Evolutionary conservation across 2,329 filamentous ascomycete species (phyloP).

Genomic region (Claviceps citrina): DNA sequence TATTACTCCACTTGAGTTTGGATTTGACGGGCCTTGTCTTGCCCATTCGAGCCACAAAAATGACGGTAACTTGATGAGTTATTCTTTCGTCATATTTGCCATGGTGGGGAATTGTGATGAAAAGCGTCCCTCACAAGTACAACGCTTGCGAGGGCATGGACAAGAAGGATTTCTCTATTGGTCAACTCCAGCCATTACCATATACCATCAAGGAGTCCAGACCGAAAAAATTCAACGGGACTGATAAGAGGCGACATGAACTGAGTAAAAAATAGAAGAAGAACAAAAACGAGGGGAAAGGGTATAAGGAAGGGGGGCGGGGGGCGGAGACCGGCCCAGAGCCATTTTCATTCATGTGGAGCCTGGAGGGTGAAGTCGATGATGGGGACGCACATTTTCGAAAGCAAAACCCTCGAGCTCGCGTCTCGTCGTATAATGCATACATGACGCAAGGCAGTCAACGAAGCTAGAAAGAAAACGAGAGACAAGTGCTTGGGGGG

Average conservation of each 20-base stretch:
- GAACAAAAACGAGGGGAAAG: not conserved
- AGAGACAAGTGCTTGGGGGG: not conserved
- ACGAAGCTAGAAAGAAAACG: not conserved
- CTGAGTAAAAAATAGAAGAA: not conserved
- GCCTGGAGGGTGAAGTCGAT: not conserved
- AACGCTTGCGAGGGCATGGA: too few species aligned
- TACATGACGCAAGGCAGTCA: not conserved
- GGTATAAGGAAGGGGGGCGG: too few species aligned
- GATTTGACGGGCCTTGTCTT: constrained; percentile 4
- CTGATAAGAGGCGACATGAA: not conserved
- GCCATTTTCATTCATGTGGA: too few species aligned
- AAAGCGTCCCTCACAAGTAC: not conserved
- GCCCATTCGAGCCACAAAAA: not conserved
- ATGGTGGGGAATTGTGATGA: not conserved
- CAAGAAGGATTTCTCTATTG: too few species aligned
- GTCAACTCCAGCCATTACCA: not conserved
- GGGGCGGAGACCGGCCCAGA: not conserved
- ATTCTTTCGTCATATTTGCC: not conserved
- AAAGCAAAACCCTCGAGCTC: not conserved
- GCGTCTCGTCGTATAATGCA: not conserved
- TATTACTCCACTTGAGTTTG: constrained; percentile 10
- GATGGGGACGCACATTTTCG: not conserved
- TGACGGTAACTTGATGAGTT: not conserved
- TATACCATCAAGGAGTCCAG: not conserved
- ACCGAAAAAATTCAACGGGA: not conserved